Evolutionary conservation across 2,329 filamentous ascomycete genomes (phyloP).

Genomic region (Fusarium tuaranense): DNA sequence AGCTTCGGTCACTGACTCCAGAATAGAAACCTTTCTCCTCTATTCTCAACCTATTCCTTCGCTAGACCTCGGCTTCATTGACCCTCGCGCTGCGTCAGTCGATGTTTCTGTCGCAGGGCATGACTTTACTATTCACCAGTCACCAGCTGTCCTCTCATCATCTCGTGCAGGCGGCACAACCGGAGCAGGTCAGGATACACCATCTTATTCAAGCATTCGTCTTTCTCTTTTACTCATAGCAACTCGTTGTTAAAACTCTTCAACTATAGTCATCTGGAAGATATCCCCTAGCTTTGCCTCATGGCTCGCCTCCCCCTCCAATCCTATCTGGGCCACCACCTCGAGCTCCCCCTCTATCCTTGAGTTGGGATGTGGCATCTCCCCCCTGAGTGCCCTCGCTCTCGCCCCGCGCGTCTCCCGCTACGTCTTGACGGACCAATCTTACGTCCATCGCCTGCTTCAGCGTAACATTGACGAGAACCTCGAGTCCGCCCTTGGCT

Average conservation of each 20-base stretch:
- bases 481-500: slow-evolving; percentile 26
- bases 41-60: slow-evolving; percentile 83
- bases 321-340: slow-evolving; percentile 67
- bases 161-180: slow-evolving; percentile 72
- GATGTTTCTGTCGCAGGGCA: slow-evolving; percentile 75
- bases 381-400: slow-evolving; percentile 79
- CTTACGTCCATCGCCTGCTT: slow-evolving; percentile 84
- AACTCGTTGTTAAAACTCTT: not conserved
- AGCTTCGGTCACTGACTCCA: not conserved
- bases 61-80: slow-evolving; percentile 86
- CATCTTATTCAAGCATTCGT: not conserved
- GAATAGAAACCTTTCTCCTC: slow-evolving; percentile 84
- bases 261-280: slow-evolving; percentile 82
- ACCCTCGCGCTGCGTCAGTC: slow-evolving; percentile 74
- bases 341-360: slow-evolving; percentile 68
- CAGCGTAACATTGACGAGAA: slow-evolving; percentile 81
- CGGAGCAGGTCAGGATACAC: slow-evolving; percentile 58
- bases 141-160: slow-evolving; percentile 83
- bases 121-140: slow-evolving; percentile 85
- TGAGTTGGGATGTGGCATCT: slow-evolving; percentile 91
- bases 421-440: slow-evolving; percentile 89
- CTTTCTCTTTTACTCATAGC: not conserved
- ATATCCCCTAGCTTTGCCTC: slow-evolving; percentile 85
- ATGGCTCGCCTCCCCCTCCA: slow-evolving; percentile 77
- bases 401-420: slow-evolving; percentile 70